These are phyloP conservation scores for Amphirosellinia nigrospora DNA, from an alignment of 495 filamentous ascomycete genomes.

Conservation along the genomic window DNA sequence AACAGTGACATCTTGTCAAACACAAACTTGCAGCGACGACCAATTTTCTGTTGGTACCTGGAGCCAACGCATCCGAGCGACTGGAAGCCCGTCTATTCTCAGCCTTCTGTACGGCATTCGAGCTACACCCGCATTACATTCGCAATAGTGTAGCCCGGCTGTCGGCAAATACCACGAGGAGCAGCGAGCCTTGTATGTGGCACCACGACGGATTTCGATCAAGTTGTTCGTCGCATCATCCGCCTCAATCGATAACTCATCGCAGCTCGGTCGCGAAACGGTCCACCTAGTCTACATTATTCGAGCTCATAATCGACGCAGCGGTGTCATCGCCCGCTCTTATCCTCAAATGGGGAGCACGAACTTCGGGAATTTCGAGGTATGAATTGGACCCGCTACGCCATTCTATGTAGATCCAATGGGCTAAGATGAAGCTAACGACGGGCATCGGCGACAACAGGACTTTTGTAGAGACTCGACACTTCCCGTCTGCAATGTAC, in stretches of 20 bases:
- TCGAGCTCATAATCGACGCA: constrained; percentile 2
- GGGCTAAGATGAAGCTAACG: constrained; percentile 6
- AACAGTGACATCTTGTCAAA: neutral
- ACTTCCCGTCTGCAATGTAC: constrained; percentile 94
- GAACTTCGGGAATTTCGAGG: constrained; percentile 89
- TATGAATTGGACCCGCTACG: constrained; percentile 53
- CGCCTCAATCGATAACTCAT: neutral
- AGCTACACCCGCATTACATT: neutral
- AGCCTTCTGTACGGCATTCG: neutral
- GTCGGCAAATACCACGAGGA: neutral
- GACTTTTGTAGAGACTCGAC: constrained; percentile 97
- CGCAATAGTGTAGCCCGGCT: neutral
- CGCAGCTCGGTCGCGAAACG: constrained; percentile 5
- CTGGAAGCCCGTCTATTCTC: neutral
- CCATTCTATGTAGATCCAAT: neutral
- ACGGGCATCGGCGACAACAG: constrained; percentile 48
- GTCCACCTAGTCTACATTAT: neutral
- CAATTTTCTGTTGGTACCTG: constrained; percentile 14
- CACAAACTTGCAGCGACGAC: constrained; percentile 16
- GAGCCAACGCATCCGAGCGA: constrained; percentile 1
- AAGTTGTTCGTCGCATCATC: constrained; percentile 3
- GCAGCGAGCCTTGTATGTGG: neutral
- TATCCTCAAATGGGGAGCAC: constrained; percentile 62
- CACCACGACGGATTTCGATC: neutral
- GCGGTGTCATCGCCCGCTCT: constrained; percentile 38